phyloP scores from a whole-genome alignment of 2,329 filamentous ascomycete species.

The Penicillium sp. region DNA sequence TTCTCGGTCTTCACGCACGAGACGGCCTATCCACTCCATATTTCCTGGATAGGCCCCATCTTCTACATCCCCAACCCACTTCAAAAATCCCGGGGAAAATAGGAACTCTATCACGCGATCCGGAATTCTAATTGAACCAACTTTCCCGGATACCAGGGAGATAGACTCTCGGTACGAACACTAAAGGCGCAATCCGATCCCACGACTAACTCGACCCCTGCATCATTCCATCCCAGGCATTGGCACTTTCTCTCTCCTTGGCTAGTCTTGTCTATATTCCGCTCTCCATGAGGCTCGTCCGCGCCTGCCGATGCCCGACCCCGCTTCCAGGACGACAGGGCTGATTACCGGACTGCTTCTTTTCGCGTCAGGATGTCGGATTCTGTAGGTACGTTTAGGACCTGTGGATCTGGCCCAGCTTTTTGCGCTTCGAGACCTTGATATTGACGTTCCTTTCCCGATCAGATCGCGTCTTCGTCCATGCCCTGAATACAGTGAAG shows the following conservation, averaged over 20 bases:
- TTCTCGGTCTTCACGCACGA: constrained; percentile 15
- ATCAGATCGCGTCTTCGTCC: constrained; percentile 96
- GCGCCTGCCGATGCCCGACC: constrained; percentile 27
- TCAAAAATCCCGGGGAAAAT: neutral
- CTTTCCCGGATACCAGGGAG: neutral
- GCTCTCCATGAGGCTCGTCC: constrained; percentile 30
- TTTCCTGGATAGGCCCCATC: neutral
- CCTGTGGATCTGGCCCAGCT: neutral
- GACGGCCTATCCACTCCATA: neutral
- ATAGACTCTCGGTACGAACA: neutral
- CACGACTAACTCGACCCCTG: neutral
- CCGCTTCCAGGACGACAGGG: constrained; percentile 36
- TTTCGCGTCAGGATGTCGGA: constrained; percentile 44
- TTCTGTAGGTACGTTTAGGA: constrained; percentile 44
- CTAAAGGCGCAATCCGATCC: neutral
- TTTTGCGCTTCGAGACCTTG: neutral
- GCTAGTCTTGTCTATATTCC: neutral
- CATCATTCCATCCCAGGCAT: neutral
- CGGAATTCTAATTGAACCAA: neutral
- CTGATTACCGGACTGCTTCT: constrained; percentile 23
- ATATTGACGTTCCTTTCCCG: constrained; percentile 3
- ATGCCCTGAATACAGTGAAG: constrained; percentile 98
- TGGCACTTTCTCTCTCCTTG: neutral
- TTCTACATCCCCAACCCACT: neutral
- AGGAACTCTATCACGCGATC: neutral